phyloP scores from a whole-genome alignment of 192 early-diverging fungal genomes.

The Entomortierella lignicola region DNA sequence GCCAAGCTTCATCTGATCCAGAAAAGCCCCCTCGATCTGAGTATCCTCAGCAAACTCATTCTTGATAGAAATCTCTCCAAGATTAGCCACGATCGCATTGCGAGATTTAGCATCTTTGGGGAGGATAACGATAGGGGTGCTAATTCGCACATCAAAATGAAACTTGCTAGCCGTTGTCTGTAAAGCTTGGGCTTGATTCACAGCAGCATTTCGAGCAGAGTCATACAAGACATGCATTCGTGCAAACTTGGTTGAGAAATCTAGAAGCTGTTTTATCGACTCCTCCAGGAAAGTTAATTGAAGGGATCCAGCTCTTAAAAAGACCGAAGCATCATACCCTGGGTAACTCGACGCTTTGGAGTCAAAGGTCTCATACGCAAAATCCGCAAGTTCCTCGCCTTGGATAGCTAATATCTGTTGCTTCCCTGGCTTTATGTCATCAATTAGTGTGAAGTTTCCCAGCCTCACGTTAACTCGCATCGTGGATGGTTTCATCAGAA shows the following conservation, averaged over 20 bases:
- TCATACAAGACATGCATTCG: slow-evolving; percentile 91
- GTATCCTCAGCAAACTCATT: slow-evolving; percentile 76
- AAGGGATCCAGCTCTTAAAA: slow-evolving; percentile 83
- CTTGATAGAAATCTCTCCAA: slow-evolving; percentile 87
- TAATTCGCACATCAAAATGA: slow-evolving; percentile 88
- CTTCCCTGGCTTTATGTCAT: slow-evolving; percentile 64
- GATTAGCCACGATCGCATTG: slow-evolving; percentile 80
- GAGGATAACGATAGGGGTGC: slow-evolving; percentile 88
- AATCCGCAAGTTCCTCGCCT: slow-evolving; percentile 89
- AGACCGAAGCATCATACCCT: slow-evolving; percentile 85
- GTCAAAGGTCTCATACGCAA: slow-evolving; percentile 88
- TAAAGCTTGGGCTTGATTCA: slow-evolving; percentile 80
- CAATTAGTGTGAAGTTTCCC: slow-evolving; percentile 75
- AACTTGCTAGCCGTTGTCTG: slow-evolving; percentile 82
- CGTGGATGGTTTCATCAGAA: slow-evolving; percentile 68
- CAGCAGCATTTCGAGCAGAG: slow-evolving; percentile 85
- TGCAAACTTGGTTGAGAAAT: slow-evolving; percentile 87
- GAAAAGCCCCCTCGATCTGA: slow-evolving; percentile 59
- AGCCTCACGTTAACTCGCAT: slow-evolving; percentile 75
- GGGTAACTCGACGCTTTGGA: slow-evolving; percentile 69
- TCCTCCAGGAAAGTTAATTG: slow-evolving; percentile 84
- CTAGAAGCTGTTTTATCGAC: slow-evolving; percentile 75
- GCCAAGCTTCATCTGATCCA: slow-evolving; percentile 73
- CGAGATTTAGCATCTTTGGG: slow-evolving; percentile 67
- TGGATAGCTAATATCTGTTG: slow-evolving; percentile 82